These are phyloP conservation scores for Cornus florida DNA, from an alignment of 148 eudicot species.

Conservation along the genomic window DNA sequence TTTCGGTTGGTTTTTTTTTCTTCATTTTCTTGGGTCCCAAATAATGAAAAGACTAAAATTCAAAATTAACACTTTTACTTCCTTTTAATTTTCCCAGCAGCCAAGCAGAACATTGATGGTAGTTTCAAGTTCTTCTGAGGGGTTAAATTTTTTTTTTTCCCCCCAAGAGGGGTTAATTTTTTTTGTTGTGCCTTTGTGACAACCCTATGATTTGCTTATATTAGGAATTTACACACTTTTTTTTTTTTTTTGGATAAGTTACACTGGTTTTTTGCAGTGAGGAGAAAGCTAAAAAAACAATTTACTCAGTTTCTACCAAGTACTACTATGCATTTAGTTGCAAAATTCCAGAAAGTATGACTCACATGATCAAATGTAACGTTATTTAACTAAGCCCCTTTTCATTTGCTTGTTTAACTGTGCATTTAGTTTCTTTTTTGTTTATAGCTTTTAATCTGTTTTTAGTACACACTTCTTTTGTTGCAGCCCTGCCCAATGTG, in stretches of 20 bases:
- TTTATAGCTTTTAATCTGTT: not conserved
- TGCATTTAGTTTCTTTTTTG: not conserved
- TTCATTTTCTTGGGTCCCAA: not conserved
- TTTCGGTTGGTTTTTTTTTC: not conserved
- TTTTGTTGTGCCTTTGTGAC: no score
- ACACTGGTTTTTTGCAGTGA: slow-evolving; percentile 34
- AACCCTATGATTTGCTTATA: no score
- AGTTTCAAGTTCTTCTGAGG: not conserved
- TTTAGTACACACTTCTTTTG: slow-evolving; percentile 11
- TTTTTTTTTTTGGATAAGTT: no score
- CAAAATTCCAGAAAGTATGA: slow-evolving; percentile 42
- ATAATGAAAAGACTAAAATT: not conserved
- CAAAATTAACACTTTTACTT: not conserved
- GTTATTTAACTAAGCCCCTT: not conserved
- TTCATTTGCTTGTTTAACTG: not conserved
- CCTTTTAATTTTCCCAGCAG: not conserved
- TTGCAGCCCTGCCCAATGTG: slow-evolving; percentile 56
- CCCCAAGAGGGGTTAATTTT: not conserved
- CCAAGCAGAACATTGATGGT: not conserved
- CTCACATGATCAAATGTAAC: slow-evolving; percentile 57
- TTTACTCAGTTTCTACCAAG: slow-evolving; percentile 74
- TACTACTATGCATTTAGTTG: slow-evolving; percentile 73
- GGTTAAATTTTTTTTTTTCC: no score
- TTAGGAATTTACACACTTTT: not conserved
- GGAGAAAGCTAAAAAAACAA: slow-evolving; percentile 68